Conservation (phyloP, 768 basidiomycete genomes). For the Kwoniella europaea region DNA sequence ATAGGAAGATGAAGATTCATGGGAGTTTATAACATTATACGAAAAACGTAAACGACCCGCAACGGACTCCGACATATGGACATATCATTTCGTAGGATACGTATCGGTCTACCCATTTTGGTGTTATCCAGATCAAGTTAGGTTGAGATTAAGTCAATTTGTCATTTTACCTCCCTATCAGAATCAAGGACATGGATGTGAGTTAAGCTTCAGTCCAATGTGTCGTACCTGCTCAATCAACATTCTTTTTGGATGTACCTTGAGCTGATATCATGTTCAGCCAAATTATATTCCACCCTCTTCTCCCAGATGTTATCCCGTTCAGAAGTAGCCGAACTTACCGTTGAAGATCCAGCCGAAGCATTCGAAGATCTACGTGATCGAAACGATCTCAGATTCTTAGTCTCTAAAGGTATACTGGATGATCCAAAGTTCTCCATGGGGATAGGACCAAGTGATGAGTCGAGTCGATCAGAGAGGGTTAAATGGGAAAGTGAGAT, state of each 20-base stretch:
- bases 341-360: slow-evolving; percentile 97
- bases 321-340: slow-evolving; percentile 81
- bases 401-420: slow-evolving; percentile 78
- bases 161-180: slow-evolving; percentile 90
- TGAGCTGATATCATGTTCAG: slow-evolving; percentile 59
- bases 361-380: slow-evolving; percentile 96
- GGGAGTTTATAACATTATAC: slow-evolving; percentile 90
- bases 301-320: slow-evolving; percentile 75
- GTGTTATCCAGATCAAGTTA: slow-evolving; percentile 87
- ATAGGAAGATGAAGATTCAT: slow-evolving; percentile 82
- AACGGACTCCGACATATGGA: slow-evolving; percentile 56
- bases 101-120: slow-evolving; percentile 95
- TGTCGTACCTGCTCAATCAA: too few species aligned
- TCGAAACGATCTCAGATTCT: slow-evolving; percentile 82
- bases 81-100: slow-evolving; percentile 93
- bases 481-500: slow-evolving; percentile 74
- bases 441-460: slow-evolving; percentile 67
- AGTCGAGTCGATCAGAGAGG: slow-evolving; percentile 62
- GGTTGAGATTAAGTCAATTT: slow-evolving; percentile 91
- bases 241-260: too few species aligned
- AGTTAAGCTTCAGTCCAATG: slow-evolving; percentile 48
- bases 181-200: slow-evolving; percentile 86
- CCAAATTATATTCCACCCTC: slow-evolving; percentile 82
- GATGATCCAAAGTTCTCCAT: slow-evolving; percentile 68
- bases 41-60: slow-evolving; percentile 74